Percentiles rank a stretch among this genome's conserved stretches.
Evolutionary conservation across 805 yeast genomes (phyloP).

Genomic region (Cyberlindnera saturnus): DNA sequence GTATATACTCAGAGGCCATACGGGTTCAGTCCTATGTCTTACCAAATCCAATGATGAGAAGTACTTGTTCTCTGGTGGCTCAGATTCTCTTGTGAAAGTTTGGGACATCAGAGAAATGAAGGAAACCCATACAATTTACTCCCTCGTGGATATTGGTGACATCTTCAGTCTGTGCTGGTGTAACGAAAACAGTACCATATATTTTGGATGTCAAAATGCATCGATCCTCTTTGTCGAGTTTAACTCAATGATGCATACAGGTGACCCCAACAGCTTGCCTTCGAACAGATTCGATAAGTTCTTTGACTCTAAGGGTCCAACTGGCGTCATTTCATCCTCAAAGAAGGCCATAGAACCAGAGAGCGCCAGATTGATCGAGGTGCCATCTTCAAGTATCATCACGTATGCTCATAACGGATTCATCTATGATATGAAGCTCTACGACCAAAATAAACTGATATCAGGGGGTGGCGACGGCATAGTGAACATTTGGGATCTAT

Average conservation of each 20-base stretch:
- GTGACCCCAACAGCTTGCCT: slow-evolving; percentile 39
- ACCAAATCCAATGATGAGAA: slow-evolving; percentile 46
- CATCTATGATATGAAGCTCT: slow-evolving; percentile 54
- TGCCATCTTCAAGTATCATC: slow-evolving; percentile 59
- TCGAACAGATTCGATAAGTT: slow-evolving; percentile 73
- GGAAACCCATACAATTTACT: slow-evolving; percentile 69
- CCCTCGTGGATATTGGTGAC: slow-evolving; percentile 87
- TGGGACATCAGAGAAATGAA: slow-evolving; percentile 57
- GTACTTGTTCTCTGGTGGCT: slow-evolving; percentile 75
- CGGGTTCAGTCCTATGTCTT: slow-evolving; percentile 71
- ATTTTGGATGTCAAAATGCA: slow-evolving; percentile 91
- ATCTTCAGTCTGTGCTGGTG: slow-evolving; percentile 79
- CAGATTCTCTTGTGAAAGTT: slow-evolving; percentile 82
- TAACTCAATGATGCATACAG: slow-evolving; percentile 21
- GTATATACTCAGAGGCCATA: slow-evolving; percentile 51
- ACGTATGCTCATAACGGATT: slow-evolving; percentile 91
- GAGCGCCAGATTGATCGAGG: slow-evolving; percentile 45
- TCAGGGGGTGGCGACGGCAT: slow-evolving; percentile 91
- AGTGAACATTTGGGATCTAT: slow-evolving; percentile 71
- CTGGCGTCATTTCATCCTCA: slow-evolving; percentile 35
- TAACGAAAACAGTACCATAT: slow-evolving; percentile 50
- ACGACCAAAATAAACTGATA: slow-evolving; percentile 35
- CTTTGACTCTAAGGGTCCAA: slow-evolving; percentile 87
- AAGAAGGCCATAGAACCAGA: slow-evolving; percentile 1
- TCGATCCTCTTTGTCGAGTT: slow-evolving; percentile 66